Base-by-base conservation (phyloP, 129 eudicot species). In the Tagetes patula region DNA sequence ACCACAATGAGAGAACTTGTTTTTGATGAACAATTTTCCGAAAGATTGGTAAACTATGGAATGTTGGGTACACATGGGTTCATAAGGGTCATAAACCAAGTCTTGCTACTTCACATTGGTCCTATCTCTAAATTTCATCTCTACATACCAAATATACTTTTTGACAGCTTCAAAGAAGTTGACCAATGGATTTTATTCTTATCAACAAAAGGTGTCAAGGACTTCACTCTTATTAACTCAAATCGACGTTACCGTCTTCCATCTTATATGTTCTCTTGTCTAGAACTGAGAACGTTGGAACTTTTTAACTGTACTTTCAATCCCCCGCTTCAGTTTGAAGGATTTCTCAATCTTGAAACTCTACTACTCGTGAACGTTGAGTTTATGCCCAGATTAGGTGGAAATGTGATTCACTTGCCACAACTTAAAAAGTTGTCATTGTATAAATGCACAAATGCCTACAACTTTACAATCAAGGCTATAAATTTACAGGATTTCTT, bases 181-280 rank as follows among this genome's bases (percentile, higher is more conserved):
- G 65, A 79, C 47, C 70, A 56, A 66, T 73, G 79, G 83, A 59
- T 79, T 49, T 31, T 20, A 38, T 48, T 59, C 27, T 56, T 79
- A 27, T 79, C 75, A 55, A 59, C 46, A 74, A 49, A 73, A 4
- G 70, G 65, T 48, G 75, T 80, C 0, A 59, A n/a, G 58, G 71
- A 80, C 27, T 20, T 60, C 42, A 1, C 10, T 13, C 36, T 71
- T 50, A 8, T 0, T 34, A 63, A 53, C 46, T 7, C 9, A 12
- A 55, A 67, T 8, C 10, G 0, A 46, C n/a, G 2, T 36, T 60
- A 55, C 14, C 10, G 41, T 42, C 52, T 65, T 43, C 73, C 78
- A 11, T 14, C 30, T 45, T 34, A 37, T 11, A 13, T 79, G 8
- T 72, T 64, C 34, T 56, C 53, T 27, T 79, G 55, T 65, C 30